Base-by-base conservation (phyloP, 2,329 filamentous ascomycete genomes). In the Ramichloridium luteum region DNA sequence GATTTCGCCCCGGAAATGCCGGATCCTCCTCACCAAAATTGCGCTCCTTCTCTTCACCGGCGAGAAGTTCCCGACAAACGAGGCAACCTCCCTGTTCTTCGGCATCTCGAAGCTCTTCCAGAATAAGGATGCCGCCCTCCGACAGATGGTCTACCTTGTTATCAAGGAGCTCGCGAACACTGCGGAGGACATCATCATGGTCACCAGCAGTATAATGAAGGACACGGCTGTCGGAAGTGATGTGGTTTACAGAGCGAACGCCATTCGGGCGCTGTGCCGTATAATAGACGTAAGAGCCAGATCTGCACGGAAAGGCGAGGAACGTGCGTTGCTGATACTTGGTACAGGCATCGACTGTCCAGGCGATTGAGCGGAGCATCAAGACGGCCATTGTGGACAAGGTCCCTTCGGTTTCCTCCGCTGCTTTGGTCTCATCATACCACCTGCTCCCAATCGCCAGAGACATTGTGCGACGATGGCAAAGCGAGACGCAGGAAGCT, bases 321-420 rank as follows among this genome's bases (percentile, higher is more conserved):
- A n/a, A n/a, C n/a, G n/a, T n/a, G n/a, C n/a, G n/a, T n/a, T n/a
- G n/a, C n/a, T 40, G 31, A n/a, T n/a, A 18, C 31, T 30, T 13
- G 20, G n/a, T 8, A 26, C 55, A 93, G 79, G 83, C 82, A 42
- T 88, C 84, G 9, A 96, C 86, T 28, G 90, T 96, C 30, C 88
- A 94, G 65, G 88, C 85, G 40, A 96, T 98, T 55, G 90, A 98
- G 61, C 81, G 90, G 59, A 80, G 93, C 37, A 92, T 98, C 72
- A 98, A 98, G 69, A 96, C 90, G 13, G 90, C 88, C 35, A 96
- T 98, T 56, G 90, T 98, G 57, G 90, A 98, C 68, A 94, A 94
- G 69, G 94, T 86, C 51, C 88, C 90, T 20, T 94, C 88, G 2
- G 90, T 98, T 17, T 90, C 88, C 37, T 96, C 90, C 13, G 90